Percentiles rank a stretch among this genome's conserved stretches.
Conservation (phyloP, 2,329 filamentous ascomycete genomes). For the Chlorencoelia australis region DNA sequence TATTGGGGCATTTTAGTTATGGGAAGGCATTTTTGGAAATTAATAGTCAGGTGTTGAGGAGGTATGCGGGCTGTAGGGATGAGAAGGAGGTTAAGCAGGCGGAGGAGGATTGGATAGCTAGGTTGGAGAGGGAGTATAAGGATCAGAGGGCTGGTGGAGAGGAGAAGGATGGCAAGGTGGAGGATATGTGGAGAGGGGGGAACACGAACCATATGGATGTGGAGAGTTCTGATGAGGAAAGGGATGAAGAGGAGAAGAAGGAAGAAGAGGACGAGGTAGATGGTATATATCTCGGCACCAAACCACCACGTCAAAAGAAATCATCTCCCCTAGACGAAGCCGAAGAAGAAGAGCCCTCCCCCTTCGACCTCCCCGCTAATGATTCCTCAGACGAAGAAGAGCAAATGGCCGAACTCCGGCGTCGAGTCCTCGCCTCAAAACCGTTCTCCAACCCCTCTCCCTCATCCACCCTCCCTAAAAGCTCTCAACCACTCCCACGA, state of each 20-base stretch:
- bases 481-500: conserved; percentile 52
- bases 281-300: conserved; percentile 52
- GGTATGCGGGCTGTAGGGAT: conserved; percentile 74
- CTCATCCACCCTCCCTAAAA: conserved; percentile 42
- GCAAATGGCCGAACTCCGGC: conserved; percentile 85
- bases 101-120: conserved; percentile 79
- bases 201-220: conserved; percentile 65
- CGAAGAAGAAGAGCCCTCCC: conserved; percentile 47
- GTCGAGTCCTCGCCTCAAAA: conserved; percentile 84
- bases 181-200: conserved; percentile 82
- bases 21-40: conserved; percentile 84
- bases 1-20: conserved; percentile 79
- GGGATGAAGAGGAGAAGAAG: conserved; percentile 38
- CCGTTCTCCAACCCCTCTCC: conserved; percentile 59
- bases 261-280: conserved; percentile 38
- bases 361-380: conserved; percentile 55
- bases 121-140: conserved; percentile 81
- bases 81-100: conserved; percentile 76
- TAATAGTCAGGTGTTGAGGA: conserved; percentile 70
- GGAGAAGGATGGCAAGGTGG: conserved; percentile 44
- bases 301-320: conserved; percentile 33
- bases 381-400: conserved; percentile 70
- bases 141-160: conserved; percentile 62
- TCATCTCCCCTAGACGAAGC: conserved; percentile 30
- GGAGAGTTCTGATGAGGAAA: conserved; percentile 42